phyloP scores from a whole-genome alignment of 768 basidiomycete species.

The Lentinus brumalis region DNA sequence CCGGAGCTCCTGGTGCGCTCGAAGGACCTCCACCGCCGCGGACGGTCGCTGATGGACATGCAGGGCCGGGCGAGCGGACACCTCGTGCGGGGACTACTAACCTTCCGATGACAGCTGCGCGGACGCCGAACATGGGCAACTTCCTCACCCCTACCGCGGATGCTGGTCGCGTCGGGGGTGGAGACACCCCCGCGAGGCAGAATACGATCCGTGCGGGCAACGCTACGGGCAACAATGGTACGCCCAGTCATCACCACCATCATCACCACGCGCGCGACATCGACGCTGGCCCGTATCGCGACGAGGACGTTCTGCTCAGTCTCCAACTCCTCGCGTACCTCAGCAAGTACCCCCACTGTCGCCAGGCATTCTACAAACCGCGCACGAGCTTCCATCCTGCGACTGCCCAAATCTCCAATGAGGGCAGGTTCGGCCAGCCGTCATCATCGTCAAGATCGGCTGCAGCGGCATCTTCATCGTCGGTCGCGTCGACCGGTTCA shows the following conservation, averaged over 20 bases:
- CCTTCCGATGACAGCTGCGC: constrained; percentile 38
- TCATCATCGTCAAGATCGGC: constrained; percentile 10
- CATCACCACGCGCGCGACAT: constrained; percentile 39
- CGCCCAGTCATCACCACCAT: constrained; percentile 32
- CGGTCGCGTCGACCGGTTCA: constrained; percentile 25
- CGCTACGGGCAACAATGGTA: constrained; percentile 15
- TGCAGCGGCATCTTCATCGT: constrained; percentile 4
- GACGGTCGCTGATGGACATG: constrained; percentile 25
- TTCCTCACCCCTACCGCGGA: constrained; percentile 11
- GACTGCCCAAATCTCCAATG: constrained; percentile 37
- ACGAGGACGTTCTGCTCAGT: constrained; percentile 90
- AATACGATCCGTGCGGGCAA: constrained; percentile 19
- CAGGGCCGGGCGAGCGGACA: constrained; percentile 36
- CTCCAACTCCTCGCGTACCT: constrained; percentile 95
- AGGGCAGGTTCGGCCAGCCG: constrained; percentile 2
- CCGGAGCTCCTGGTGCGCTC: constrained; percentile 87
- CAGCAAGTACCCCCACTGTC: constrained; percentile 96
- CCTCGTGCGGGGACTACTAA: constrained; percentile 63
- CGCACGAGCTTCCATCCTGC: constrained; percentile 83
- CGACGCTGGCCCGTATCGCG: constrained; percentile 75
- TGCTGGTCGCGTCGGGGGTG: constrained; percentile 1
- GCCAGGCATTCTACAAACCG: constrained; percentile 93
- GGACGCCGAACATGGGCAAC: neutral
- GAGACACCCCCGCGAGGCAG: constrained; percentile 3
- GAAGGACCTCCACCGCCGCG: constrained; percentile 32